These are phyloP conservation scores for Myxozyma geophila DNA, from an alignment of 805 yeast genomes.

Conservation along the genomic window DNA sequence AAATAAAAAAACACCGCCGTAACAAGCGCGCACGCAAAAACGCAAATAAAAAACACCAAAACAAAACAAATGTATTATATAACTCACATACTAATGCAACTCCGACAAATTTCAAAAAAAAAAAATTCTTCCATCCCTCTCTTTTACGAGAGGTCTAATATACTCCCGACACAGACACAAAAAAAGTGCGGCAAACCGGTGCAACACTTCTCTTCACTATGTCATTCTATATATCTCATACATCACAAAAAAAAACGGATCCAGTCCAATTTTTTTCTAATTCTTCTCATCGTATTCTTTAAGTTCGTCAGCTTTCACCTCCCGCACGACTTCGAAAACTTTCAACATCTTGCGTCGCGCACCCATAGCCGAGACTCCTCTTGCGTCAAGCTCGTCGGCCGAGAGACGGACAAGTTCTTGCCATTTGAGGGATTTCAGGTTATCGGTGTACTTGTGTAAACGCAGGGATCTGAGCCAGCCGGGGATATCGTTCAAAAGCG, in stretches of 20 bases:
- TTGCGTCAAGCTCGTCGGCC: constrained; percentile 69
- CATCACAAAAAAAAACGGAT: neutral
- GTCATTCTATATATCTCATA: too few species aligned
- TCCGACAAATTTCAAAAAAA: too few species aligned
- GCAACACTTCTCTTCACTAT: too few species aligned
- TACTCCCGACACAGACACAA: too few species aligned
- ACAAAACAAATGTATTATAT: too few species aligned
- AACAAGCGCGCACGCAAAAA: too few species aligned
- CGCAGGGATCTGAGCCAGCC: constrained; percentile 89
- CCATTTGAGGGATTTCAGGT: constrained; percentile 78
- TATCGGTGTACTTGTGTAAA: constrained; percentile 91
- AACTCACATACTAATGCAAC: too few species aligned
- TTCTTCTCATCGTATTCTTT: constrained; percentile 11
- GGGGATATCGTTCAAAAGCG: constrained; percentile 72
- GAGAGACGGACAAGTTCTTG: constrained; percentile 69
- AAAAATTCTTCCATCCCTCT: too few species aligned
- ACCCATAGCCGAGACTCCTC: constrained; percentile 93
- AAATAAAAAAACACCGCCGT: too few species aligned
- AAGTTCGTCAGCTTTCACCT: constrained; percentile 42
- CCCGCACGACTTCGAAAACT: constrained; percentile 83
- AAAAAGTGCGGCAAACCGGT: too few species aligned
- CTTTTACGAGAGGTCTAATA: too few species aligned
- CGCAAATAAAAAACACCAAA: too few species aligned
- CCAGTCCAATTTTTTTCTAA: constrained; percentile 1
- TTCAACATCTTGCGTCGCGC: constrained; percentile 92